These are phyloP conservation scores for Sordariomycetes sp. DNA, from an alignment of 2,329 filamentous ascomycete species.

Conservation along the genomic window DNA sequence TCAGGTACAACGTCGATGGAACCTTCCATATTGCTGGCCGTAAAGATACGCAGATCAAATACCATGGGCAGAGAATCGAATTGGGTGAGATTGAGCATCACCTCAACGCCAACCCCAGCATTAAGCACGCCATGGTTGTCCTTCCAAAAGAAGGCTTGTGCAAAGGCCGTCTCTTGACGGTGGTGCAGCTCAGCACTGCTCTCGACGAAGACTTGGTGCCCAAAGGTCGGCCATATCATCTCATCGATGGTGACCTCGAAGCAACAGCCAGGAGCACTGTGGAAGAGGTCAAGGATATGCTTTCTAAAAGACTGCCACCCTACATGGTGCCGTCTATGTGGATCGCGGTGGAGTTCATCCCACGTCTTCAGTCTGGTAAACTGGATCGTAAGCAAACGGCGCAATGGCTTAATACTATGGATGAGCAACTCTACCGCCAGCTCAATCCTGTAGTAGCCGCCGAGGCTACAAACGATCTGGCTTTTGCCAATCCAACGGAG, in stretches of 20 bases:
- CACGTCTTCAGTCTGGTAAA: conserved; percentile 17
- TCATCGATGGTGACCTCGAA: conserved; percentile 5
- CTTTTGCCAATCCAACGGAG: conserved; percentile 5
- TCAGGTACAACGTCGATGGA: conserved; percentile 24
- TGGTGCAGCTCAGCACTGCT: conserved; percentile 1
- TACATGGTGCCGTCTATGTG: conserved; percentile 26
- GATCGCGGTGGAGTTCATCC: conserved; percentile 15
- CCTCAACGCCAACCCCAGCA: conserved; percentile 2
- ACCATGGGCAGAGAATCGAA: conserved; percentile 42
- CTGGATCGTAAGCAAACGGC: conserved; percentile 24
- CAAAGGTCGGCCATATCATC: conserved; percentile 4
- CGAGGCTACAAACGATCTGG: not conserved
- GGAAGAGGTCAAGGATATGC: conserved; percentile 7
- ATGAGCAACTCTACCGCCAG: conserved; percentile 26
- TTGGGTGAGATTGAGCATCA: conserved; percentile 13
- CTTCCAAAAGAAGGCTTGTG: conserved; percentile 8
- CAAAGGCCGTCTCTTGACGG: conserved; percentile 5
- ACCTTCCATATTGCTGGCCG: conserved; percentile 25
- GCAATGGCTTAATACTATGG: conserved; percentile 31
- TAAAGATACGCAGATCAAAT: conserved; percentile 49
- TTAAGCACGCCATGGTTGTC: conserved; percentile 4
- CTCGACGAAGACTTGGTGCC: conserved; percentile 3
- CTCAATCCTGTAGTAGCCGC: conserved; percentile 18
- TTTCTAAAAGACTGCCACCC: conserved; percentile 11
- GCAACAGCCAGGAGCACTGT: conserved; percentile 3